Evolutionary conservation across 805 yeast species (phyloP).

Genomic region (Wickerhamiella lipophila): DNA sequence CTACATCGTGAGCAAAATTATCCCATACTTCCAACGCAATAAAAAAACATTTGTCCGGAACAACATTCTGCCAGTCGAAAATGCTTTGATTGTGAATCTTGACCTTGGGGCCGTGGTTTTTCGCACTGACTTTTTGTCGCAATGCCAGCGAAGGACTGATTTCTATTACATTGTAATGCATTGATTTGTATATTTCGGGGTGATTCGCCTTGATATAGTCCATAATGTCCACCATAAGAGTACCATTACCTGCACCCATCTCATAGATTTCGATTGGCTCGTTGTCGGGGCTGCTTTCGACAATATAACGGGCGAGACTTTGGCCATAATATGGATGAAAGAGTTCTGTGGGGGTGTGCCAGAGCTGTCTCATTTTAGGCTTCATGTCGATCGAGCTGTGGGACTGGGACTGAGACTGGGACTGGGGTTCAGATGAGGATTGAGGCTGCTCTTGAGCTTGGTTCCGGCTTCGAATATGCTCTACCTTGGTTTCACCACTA

Average conservation of each 20-base stretch:
- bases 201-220: slow-evolving; percentile 48
- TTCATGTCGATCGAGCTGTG: slow-evolving; percentile 6
- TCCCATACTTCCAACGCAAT: slow-evolving; percentile 76
- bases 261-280: slow-evolving; percentile 63
- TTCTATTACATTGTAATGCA: slow-evolving; percentile 61
- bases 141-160: slow-evolving; percentile 50
- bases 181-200: slow-evolving; percentile 60
- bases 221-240: slow-evolving; percentile 62
- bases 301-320: slow-evolving; percentile 67
- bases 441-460: slow-evolving; percentile 11
- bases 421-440: too few relatives aligned
- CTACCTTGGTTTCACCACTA: too few relatives aligned
- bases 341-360: slow-evolving; percentile 86
- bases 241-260: slow-evolving; percentile 86
- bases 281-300: slow-evolving; percentile 51
- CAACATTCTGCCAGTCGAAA: slow-evolving; percentile 53
- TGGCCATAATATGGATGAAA: slow-evolving; percentile 76
- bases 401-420: too few relatives aligned
- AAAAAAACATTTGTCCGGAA: slow-evolving; percentile 58
- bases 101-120: slow-evolving; percentile 44
- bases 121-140: slow-evolving; percentile 26
- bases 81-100: slow-evolving; percentile 62
- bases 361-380: slow-evolving; percentile 37
- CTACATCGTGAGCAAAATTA: slow-evolving; percentile 69
- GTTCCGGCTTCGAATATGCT: neutral